Conservation (phyloP, 75 land plant species). For the Pinus tabuliformis region DNA sequence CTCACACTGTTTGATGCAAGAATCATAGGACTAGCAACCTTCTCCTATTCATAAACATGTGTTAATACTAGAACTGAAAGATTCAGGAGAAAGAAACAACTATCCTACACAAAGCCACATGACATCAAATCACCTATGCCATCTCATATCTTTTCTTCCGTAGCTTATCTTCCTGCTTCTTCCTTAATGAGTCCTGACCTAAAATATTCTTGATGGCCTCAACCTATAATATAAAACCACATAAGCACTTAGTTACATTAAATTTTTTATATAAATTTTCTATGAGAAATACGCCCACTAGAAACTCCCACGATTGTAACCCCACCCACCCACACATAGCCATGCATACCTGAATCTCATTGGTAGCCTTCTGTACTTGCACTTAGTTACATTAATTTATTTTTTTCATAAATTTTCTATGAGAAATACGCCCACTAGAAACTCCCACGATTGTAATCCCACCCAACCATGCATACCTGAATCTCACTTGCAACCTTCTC, state of each 20-base stretch:
- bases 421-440: not conserved
- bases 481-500: conserved; percentile 84
- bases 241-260: not conserved
- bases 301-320: not conserved
- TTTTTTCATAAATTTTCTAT: too few species aligned
- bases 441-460: not conserved
- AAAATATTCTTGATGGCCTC: conserved; percentile 90
- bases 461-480: conserved; percentile 40
- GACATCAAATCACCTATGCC: conserved; percentile 50
- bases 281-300: not conserved
- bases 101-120: not conserved
- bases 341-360: conserved; percentile 68
- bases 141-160: conserved; percentile 72
- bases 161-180: conserved; percentile 68
- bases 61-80: not conserved
- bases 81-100: not conserved
- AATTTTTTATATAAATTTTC: not conserved
- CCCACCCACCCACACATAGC: not conserved
- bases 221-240: conserved; percentile 42
- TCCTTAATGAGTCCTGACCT: conserved; percentile 77
- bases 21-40: conserved; percentile 50
- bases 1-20: conserved; percentile 64
- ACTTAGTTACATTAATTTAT: not conserved
- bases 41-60: conserved; percentile 44
- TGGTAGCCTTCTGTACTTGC: conserved; percentile 85